Base-by-base conservation (phyloP, 2,329 filamentous ascomycete species). In the Diplodia seriata region DNA sequence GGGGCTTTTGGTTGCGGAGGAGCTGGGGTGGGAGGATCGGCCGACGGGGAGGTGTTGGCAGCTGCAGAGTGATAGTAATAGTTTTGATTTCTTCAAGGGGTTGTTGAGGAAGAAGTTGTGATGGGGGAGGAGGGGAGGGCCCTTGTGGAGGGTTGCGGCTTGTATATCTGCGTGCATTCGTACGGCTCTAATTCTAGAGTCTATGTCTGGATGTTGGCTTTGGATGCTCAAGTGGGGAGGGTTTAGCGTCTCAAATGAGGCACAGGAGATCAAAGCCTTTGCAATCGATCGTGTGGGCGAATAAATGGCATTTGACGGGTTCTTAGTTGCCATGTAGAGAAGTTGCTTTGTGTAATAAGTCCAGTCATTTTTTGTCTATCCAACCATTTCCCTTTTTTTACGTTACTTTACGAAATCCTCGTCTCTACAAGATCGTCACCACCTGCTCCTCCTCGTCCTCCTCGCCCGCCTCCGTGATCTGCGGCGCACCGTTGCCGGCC, bases 21-120 rank as follows among this genome's bases (percentile, higher is more conserved):
- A 98, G 83, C 79, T 96, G 65, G 90, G 89, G 2, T 86, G 84
- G 77, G 86, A 90, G 68, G 92, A 93, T 70, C 83, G 89, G 65
- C 82, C 85, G 2, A 97, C 92, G 0, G 94, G 94, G 0, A 91
- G 86, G 79, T 83, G 90, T 61, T 94, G 91, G 86, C 88, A 90
- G 73, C 80, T 99, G 80, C 94, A 97, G 83, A 97, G 93, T 78
- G 95, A 99, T 78, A 93, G 94, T 77, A 99, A 99, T 76, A 97
- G 94, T 78, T 99, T 99, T 82, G 95, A 99, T 80, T 99, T 97
- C 78, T 97, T 97, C 81, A 92, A 87, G 76, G 95, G 95, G 0
- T 76, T 99, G 74, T 82, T 99, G 23, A 92, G 88, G 82, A 87
- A 90, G 74, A 98, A 97, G 83, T 79, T 89, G 1, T 93, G 33